These are phyloP conservation scores for Paraglomus occultum DNA, from an alignment of 192 early-diverging fungal species.

Conservation along the genomic window DNA sequence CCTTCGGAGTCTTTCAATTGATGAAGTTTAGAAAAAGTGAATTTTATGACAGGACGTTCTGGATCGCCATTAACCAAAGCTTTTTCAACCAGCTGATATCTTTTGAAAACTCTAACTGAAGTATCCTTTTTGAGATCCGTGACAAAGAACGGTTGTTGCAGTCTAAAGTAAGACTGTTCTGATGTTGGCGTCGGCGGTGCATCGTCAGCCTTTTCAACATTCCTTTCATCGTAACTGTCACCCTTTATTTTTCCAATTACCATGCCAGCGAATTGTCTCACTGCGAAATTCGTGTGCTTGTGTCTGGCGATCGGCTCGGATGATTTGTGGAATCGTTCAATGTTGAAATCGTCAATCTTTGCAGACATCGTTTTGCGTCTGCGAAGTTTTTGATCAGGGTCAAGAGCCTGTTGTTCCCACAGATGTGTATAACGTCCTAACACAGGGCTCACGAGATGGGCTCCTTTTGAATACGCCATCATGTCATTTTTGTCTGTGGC, in stretches of 20 bases:
- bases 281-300: background rate
- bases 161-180: too few relatives aligned
- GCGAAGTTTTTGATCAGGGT: too few relatives aligned
- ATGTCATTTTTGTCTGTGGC: too few relatives aligned
- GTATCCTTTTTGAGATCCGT: background rate
- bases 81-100: slow-evolving; percentile 20
- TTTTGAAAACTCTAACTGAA: slow-evolving; percentile 4
- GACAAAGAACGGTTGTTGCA: too few relatives aligned
- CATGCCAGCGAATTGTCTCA: background rate
- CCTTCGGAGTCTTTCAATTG: background rate
- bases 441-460: too few relatives aligned
- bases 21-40: slow-evolving; percentile 19
- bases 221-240: background rate
- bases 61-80: background rate
- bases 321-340: background rate
- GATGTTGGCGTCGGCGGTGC: too few relatives aligned
- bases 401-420: too few relatives aligned
- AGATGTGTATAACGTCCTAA: too few relatives aligned
- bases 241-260: slow-evolving; percentile 12
- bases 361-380: background rate
- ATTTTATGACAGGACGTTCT: slow-evolving; percentile 9
- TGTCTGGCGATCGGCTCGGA: background rate
- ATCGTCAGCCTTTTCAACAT: too few relatives aligned
- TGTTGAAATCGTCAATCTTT: slow-evolving; percentile 1
- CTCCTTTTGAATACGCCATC: too few relatives aligned